Evolutionary conservation across 2,329 filamentous ascomycete species (phyloP).

Genomic region (Fusarium globosum): DNA sequence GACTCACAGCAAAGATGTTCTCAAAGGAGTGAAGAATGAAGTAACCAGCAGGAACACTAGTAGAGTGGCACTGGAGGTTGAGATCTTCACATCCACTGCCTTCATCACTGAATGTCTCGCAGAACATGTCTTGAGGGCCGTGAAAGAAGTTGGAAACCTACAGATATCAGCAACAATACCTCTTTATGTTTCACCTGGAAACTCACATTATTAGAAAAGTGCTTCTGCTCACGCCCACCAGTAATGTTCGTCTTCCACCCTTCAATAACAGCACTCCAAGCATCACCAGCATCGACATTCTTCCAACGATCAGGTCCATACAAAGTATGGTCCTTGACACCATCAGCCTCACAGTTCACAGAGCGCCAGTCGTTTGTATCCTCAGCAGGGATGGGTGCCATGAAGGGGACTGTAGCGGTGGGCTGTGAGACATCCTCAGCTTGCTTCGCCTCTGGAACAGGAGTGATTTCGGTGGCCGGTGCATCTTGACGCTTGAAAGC

Average conservation of each 20-base stretch:
- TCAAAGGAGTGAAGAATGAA: constrained; percentile 25
- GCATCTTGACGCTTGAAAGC: constrained; percentile 9
- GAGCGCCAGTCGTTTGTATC: background rate
- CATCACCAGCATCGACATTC: constrained; percentile 12
- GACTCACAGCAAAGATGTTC: constrained; percentile 10
- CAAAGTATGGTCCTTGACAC: constrained; percentile 14
- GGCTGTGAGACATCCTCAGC: background rate
- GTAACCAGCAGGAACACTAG: constrained; percentile 14
- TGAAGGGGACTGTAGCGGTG: background rate
- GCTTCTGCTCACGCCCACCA: constrained; percentile 1
- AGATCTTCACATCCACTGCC: constrained; percentile 17
- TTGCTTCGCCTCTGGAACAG: background rate
- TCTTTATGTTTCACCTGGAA: accelerated
- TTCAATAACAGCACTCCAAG: constrained; percentile 13
- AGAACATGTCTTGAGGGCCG: constrained; percentile 27
- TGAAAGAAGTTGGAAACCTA: constrained; percentile 29
- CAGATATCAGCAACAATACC: accelerated
- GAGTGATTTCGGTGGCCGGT: background rate
- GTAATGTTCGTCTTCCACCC: constrained; percentile 18
- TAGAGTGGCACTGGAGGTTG: constrained; percentile 13
- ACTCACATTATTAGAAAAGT: constrained; percentile 22
- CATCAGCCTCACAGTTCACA: constrained; percentile 7
- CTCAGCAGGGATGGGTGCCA: background rate
- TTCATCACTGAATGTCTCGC: constrained; percentile 18
- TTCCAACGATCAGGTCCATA: constrained; percentile 22